Conservation (phyloP, 306 rosid genomes). For the Canavalia gladiata region DNA sequence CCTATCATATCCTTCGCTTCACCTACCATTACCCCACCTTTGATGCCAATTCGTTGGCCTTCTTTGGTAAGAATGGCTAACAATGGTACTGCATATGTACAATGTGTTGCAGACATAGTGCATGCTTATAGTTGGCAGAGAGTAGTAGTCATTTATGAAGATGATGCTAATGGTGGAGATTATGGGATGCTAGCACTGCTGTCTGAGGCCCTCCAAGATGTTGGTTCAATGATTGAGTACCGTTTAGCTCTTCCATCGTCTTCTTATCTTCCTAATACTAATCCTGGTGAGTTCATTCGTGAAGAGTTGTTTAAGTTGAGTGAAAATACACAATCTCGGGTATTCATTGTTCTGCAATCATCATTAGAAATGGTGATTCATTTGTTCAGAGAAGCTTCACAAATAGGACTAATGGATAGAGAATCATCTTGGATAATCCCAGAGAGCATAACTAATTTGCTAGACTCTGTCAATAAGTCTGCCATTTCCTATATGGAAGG, state of each 20-base stretch:
- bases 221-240: conserved; percentile 63
- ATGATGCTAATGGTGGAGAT: conserved; percentile 57
- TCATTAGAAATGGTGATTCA: conserved; percentile 60
- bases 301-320: conserved; percentile 61
- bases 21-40: conserved; percentile 57
- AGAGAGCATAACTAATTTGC: conserved; percentile 62
- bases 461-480: conserved; percentile 58
- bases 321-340: conserved; percentile 59
- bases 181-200: conserved; percentile 59
- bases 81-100: conserved; percentile 45
- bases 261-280: conserved; percentile 49
- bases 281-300: conserved; percentile 50
- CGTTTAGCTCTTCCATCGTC: conserved; percentile 68
- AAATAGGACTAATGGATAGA: conserved; percentile 60
- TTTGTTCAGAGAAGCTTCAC: conserved; percentile 70
- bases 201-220: conserved; percentile 67
- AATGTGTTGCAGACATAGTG: conserved; percentile 65
- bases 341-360: conserved; percentile 67
- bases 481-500: conserved; percentile 68
- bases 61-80: conserved; percentile 55
- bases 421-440: conserved; percentile 77
- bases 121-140: conserved; percentile 56
- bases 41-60: conserved; percentile 59
- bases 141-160: conserved; percentile 65
- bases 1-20: conserved; percentile 69